Evolutionary conservation across 202 grass and related monocot genomes (phyloP).

Genomic region (Brachypodium distachyon): DNA sequence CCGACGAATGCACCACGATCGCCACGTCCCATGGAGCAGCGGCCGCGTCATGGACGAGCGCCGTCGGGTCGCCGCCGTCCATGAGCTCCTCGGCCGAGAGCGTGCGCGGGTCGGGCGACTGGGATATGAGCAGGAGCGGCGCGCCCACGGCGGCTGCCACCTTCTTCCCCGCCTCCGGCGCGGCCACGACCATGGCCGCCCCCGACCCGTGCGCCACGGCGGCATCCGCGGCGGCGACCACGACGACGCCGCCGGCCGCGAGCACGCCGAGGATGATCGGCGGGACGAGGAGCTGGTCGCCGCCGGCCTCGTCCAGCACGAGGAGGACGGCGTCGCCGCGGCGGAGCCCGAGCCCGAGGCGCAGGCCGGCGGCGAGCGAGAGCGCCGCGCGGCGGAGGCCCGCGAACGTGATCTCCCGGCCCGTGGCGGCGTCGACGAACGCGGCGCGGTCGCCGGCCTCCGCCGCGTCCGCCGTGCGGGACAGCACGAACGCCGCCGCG

Average conservation of each 20-base stretch:
- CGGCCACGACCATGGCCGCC: constrained; percentile 5
- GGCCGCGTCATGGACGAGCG: not conserved
- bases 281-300: constrained; percentile 27
- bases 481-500: constrained; percentile 27
- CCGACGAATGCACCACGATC: constrained; percentile 24
- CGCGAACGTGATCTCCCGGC: constrained; percentile 20
- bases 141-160: not conserved
- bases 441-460: not conserved
- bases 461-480: constrained; percentile 1
- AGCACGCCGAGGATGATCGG: constrained; percentile 41
- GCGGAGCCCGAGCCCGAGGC: constrained; percentile 35
- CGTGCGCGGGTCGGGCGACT: not conserved
- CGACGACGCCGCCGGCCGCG: constrained; percentile 23
- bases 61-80: constrained; percentile 28
- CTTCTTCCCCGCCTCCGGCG: constrained; percentile 19
- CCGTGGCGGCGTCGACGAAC: constrained; percentile 23
- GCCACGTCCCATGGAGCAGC: constrained; percentile 1
- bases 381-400: constrained; percentile 27
- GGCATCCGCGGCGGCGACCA: constrained; percentile 8
- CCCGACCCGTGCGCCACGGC: constrained; percentile 18
- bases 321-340: constrained; percentile 40
- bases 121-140: constrained; percentile 31
- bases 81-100: constrained; percentile 53
- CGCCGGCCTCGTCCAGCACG: constrained; percentile 10
- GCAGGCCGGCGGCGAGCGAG: constrained; percentile 45